Conservation (phyloP, 768 basidiomycete genomes). For the Pseudohyphozyma bogoriensis region DNA sequence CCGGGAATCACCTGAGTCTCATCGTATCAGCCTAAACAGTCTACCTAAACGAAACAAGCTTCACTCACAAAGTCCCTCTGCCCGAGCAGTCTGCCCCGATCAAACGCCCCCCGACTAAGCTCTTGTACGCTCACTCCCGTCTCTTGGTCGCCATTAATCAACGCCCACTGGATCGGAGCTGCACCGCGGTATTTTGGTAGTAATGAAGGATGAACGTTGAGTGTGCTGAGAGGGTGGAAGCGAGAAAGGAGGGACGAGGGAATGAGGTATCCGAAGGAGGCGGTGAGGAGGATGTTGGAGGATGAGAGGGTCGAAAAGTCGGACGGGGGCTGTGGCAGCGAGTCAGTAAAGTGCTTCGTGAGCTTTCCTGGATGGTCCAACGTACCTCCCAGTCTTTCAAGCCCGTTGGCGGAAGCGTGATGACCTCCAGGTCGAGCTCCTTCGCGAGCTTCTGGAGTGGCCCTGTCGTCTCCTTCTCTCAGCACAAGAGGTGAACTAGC, state of each 20-base stretch:
- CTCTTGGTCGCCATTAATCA: conserved; percentile 25
- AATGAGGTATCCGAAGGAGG: conserved; percentile 33
- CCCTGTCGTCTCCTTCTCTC: conserved; percentile 5
- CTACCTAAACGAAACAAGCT: not conserved
- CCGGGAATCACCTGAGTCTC: not conserved
- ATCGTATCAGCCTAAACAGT: no score
- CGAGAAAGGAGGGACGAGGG: conserved; percentile 24
- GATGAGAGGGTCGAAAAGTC: not conserved
- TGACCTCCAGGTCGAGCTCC: conserved; percentile 6
- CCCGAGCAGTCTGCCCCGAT: conserved; percentile 16
- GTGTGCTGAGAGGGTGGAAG: conserved; percentile 23
- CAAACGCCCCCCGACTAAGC: conserved; percentile 14
- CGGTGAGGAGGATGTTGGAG: conserved; percentile 28
- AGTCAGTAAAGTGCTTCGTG: not conserved
- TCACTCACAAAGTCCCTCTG: conserved; percentile 4
- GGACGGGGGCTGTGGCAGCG: not conserved
- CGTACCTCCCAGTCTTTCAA: conserved; percentile 22
- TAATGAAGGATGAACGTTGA: conserved; percentile 33
- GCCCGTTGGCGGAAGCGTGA: conserved; percentile 9
- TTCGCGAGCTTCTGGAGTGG: conserved; percentile 20
- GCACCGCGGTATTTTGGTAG: conserved; percentile 31
- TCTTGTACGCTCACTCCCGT: conserved; percentile 26
- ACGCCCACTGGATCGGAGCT: conserved; percentile 31
- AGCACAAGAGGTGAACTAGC: no score
- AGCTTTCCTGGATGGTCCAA: not conserved